Conservation (phyloP, 192 early-diverging fungal species). For the Coemansia asiatica region DNA sequence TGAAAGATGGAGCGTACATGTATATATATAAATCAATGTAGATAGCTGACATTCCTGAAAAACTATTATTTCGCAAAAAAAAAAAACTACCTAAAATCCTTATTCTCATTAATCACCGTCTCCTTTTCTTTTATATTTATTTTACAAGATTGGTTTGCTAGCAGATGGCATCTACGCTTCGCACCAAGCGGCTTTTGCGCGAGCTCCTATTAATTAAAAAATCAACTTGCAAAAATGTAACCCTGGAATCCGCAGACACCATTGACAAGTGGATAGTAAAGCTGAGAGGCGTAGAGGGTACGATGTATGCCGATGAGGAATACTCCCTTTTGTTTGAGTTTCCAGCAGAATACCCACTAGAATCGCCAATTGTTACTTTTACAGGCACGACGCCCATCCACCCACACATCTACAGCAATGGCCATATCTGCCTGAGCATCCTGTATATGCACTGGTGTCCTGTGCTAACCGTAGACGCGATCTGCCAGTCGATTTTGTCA, state of each 20-base stretch:
- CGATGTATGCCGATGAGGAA: slow-evolving; percentile 61
- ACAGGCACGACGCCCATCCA: slow-evolving; percentile 64
- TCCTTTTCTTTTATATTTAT: too few species aligned
- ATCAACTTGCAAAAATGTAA: slow-evolving; percentile 12
- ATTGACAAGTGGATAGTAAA: slow-evolving; percentile 64
- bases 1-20: too few species aligned
- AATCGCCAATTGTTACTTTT: slow-evolving; percentile 73
- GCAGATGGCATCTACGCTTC: slow-evolving; percentile 19
- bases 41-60: too few species aligned
- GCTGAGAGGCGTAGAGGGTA: slow-evolving; percentile 64
- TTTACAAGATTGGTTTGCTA: not conserved
- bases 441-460: slow-evolving; percentile 94
- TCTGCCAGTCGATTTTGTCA: slow-evolving; percentile 87
- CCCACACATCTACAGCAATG: slow-evolving; percentile 85
- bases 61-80: too few species aligned
- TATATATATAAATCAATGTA: too few species aligned
- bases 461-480: slow-evolving; percentile 82
- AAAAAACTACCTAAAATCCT: too few species aligned
- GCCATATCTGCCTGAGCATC: slow-evolving; percentile 97
- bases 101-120: too few species aligned
- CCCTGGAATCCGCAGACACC: slow-evolving; percentile 37
- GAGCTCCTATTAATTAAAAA: slow-evolving; percentile 44
- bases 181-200: slow-evolving; percentile 44
- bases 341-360: slow-evolving; percentile 69
- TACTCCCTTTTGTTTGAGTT: slow-evolving; percentile 68